phyloP scores from a whole-genome alignment of 2,329 filamentous ascomycete genomes.

The Davidsoniella eucalypti region DNA sequence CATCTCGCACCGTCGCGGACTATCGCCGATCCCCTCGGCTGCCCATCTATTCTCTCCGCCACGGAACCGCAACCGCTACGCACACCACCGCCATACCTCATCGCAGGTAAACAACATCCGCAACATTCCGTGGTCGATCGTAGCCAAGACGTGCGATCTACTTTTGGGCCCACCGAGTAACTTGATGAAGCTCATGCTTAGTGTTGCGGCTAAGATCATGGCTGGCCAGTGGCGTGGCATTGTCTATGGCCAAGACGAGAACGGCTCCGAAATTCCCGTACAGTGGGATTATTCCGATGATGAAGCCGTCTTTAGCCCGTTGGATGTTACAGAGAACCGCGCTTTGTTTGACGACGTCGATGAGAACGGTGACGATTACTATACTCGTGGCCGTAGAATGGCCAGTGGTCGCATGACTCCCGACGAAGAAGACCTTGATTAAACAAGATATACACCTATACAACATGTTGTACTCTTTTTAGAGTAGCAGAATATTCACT shows the following conservation, averaged over 20 bases:
- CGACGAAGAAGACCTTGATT: slow-evolving; percentile 11
- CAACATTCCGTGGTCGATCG: slow-evolving; percentile 44
- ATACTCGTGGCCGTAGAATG: slow-evolving; percentile 9
- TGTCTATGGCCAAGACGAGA: slow-evolving; percentile 36
- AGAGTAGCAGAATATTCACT: neutral
- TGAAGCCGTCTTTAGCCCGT: slow-evolving; percentile 16
- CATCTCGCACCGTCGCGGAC: slow-evolving; percentile 36
- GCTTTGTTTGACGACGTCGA: slow-evolving; percentile 5
- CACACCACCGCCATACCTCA: slow-evolving; percentile 1
- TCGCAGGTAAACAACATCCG: slow-evolving; percentile 28
- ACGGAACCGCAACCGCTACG: neutral
- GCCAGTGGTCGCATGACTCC: slow-evolving; percentile 9
- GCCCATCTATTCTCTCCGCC: slow-evolving; percentile 46
- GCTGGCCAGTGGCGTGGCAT: slow-evolving; percentile 45
- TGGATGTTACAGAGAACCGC: neutral
- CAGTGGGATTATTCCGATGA: slow-evolving; percentile 47
- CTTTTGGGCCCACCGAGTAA: slow-evolving; percentile 67
- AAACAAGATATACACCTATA: neutral
- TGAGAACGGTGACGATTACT: slow-evolving; percentile 12
- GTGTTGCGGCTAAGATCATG: slow-evolving; percentile 62
- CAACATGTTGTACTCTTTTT: neutral
- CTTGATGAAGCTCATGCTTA: slow-evolving; percentile 62
- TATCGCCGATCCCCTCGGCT: slow-evolving; percentile 52
- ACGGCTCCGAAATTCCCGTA: slow-evolving; percentile 37
- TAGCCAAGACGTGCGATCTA: slow-evolving; percentile 62